phyloP scores from a whole-genome alignment of 257 asterid genomes.

The Petunia axillaris region DNA sequence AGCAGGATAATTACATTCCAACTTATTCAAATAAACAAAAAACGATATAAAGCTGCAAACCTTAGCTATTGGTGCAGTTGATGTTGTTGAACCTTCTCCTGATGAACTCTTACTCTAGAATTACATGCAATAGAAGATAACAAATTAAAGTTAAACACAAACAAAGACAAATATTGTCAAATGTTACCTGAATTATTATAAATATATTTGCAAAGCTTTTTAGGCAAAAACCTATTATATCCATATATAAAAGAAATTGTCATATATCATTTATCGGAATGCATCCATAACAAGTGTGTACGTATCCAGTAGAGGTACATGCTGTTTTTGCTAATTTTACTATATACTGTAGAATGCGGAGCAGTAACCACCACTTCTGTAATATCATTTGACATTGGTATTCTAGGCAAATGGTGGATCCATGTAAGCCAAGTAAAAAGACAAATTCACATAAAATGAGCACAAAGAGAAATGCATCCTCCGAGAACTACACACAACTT shows the following conservation, averaged over 20 bases:
- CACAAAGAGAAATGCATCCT: background rate
- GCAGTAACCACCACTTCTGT: background rate
- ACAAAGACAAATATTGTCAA: background rate
- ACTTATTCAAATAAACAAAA: background rate
- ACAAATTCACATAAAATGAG: background rate
- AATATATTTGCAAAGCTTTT: background rate
- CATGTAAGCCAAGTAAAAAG: background rate
- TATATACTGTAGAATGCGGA: background rate
- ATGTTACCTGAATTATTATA: background rate
- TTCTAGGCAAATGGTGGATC: background rate
- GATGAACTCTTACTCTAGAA: constrained; percentile 58
- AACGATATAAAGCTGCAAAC: constrained; percentile 32
- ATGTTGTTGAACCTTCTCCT: constrained; percentile 63
- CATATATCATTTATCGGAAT: background rate
- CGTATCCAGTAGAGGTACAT: background rate
- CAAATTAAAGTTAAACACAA: background rate
- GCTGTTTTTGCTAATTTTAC: background rate
- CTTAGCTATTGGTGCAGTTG: constrained; percentile 56
- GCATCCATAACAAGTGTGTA: background rate
- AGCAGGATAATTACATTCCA: background rate
- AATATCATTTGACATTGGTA: background rate
- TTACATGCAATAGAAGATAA: constrained; percentile 24
- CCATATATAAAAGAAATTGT: background rate
- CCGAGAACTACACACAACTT: background rate
- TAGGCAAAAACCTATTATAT: background rate